These are phyloP conservation scores for Venturia pyrina DNA, from an alignment of 2,329 filamentous ascomycete species.

Conservation along the genomic window DNA sequence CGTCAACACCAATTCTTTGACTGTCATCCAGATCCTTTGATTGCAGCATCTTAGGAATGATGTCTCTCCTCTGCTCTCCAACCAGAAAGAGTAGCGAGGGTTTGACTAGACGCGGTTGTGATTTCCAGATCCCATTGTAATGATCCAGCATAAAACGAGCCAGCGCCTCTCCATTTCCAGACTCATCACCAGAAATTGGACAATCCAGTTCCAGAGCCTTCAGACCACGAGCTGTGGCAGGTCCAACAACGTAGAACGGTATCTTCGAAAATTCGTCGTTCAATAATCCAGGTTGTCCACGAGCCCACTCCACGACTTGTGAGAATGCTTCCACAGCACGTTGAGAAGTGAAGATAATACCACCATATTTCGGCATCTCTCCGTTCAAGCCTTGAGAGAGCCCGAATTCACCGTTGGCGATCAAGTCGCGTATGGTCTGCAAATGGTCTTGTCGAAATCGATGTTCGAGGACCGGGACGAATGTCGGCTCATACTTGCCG, in stretches of 20 bases:
- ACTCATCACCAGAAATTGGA: conserved; percentile 66
- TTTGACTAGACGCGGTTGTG: conserved; percentile 25
- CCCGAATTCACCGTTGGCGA: conserved; percentile 29
- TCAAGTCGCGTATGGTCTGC: conserved; percentile 39
- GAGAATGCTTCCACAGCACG: conserved; percentile 72
- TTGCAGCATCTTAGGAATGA: conserved; percentile 76
- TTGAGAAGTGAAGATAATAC: conserved; percentile 77
- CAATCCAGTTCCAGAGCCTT: conserved; percentile 38
- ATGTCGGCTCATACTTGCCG: conserved; percentile 50
- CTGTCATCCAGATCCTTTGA: conserved; percentile 39
- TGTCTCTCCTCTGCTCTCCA: conserved; percentile 78
- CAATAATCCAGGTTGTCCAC: conserved; percentile 11
- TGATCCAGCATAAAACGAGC: conserved; percentile 69
- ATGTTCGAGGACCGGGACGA: conserved; percentile 71
- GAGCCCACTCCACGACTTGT: conserved; percentile 35
- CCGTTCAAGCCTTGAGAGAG: conserved; percentile 19
- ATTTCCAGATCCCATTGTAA: conserved; percentile 43
- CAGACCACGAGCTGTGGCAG: conserved; percentile 69
- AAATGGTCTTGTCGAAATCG: conserved; percentile 52
- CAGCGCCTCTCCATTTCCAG: conserved; percentile 75
- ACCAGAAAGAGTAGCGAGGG: conserved; percentile 74
- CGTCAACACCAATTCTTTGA: conserved; percentile 56
- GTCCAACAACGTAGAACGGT: conserved; percentile 70
- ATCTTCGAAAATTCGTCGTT: conserved; percentile 19
- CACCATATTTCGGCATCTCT: conserved; percentile 47